Conservation (phyloP, 257 asterid genomes). For the Jasminum sambac region DNA sequence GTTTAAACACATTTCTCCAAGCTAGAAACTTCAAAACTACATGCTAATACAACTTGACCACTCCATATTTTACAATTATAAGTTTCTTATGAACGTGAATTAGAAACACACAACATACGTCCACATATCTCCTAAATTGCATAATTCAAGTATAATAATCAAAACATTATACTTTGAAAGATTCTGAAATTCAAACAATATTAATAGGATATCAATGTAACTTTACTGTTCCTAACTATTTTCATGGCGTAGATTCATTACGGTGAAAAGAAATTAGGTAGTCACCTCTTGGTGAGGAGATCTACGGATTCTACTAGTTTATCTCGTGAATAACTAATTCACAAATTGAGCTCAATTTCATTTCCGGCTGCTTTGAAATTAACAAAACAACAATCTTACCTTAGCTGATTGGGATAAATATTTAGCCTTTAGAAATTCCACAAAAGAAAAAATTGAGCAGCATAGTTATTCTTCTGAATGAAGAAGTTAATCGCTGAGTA, state of each 20-base stretch:
- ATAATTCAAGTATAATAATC: background rate
- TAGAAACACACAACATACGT: background rate
- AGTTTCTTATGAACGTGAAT: background rate
- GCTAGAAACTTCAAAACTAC: background rate
- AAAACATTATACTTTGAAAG: background rate
- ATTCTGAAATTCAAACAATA: constrained; percentile 1
- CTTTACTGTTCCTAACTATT: background rate
- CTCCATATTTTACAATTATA: background rate
- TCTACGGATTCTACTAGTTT: constrained; percentile 93
- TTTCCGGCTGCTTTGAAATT: too few relatives aligned
- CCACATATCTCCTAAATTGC: constrained; percentile 13
- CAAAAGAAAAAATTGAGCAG: too few relatives aligned
- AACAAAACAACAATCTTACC: too few relatives aligned
- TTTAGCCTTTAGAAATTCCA: too few relatives aligned
- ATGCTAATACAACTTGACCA: background rate
- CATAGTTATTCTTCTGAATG: too few relatives aligned
- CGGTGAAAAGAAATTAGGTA: constrained; percentile 16
- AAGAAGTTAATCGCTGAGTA: too few relatives aligned
- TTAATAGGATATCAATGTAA: background rate
- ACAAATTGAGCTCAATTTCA: too few relatives aligned
- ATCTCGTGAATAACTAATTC: too few relatives aligned
- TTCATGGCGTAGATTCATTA: too few relatives aligned
- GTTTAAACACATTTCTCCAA: constrained; percentile 4
- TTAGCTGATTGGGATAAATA: too few relatives aligned
- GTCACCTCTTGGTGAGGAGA: constrained; percentile 98